These are phyloP conservation scores for Nicotiana otophora DNA, from an alignment of 257 asterid genomes.

Conservation along the genomic window DNA sequence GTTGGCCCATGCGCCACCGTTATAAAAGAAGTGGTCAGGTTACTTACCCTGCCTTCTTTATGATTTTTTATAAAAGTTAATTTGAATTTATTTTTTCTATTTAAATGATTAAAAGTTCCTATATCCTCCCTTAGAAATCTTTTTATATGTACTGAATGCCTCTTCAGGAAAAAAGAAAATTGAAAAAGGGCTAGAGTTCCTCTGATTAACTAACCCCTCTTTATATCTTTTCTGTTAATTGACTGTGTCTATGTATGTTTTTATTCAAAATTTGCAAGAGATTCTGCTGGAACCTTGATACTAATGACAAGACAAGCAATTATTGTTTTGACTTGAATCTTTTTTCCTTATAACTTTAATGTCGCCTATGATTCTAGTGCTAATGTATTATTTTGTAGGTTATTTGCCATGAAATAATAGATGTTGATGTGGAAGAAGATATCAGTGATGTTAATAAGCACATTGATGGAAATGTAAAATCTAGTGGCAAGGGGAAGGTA, in stretches of 20 bases:
- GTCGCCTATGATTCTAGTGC: neutral
- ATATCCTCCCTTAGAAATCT: neutral
- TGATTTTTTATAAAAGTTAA: neutral
- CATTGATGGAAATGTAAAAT: conserved; percentile 29
- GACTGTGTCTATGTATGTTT: neutral
- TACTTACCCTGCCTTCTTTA: neutral
- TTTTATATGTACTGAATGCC: neutral
- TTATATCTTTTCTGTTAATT: neutral
- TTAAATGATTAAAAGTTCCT: neutral
- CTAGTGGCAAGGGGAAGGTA: conserved; percentile 68
- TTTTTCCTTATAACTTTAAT: neutral
- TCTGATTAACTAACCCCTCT: neutral
- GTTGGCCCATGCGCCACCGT: neutral
- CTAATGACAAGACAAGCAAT: neutral
- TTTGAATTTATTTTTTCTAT: neutral
- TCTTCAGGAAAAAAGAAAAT: neutral
- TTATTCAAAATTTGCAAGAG: neutral
- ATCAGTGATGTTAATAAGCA: conserved; percentile 27
- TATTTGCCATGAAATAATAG: conserved; percentile 56
- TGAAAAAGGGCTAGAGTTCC: neutral
- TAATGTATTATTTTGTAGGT: conserved; percentile 40
- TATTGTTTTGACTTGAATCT: neutral
- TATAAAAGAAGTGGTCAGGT: neutral
- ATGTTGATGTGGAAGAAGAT: conserved; percentile 70
- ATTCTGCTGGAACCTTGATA: neutral